Base-by-base conservation (phyloP, 495 filamentous ascomycete genomes). In the Neurospora sp. region DNA sequence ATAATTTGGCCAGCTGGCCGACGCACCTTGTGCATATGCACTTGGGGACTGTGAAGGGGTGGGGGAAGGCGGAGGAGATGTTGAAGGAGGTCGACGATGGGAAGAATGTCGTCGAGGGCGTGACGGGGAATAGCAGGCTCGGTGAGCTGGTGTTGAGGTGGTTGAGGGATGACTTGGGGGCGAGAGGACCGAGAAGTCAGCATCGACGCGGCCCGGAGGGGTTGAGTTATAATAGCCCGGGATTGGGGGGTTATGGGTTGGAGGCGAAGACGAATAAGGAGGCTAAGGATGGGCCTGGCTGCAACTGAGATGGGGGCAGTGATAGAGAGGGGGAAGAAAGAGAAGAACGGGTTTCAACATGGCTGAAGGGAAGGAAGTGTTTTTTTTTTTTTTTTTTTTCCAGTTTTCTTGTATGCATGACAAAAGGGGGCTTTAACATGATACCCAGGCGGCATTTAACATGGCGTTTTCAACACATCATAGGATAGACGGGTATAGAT, bases 1-100 rank as follows among this genome's bases (percentile, higher is more conserved):
- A 99, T 78, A 96, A 97, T 74, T 80, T 98, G 37, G 93, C 92
- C 1, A 88, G 88, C 41, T 99, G 96, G 96, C 96, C 96, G 69
- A 97, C 91, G 0, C 94, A 99, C 83, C 81, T 99, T 69, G 94
- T 97, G 69, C 94, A 98, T 76, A 97, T 98, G 94, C 89, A 92
- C 78, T 77, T 95, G 45, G 96, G 96, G 4, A 88, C 83, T 70
- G 92, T 98, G 48, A 94, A 92, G 84, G 90, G 92, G 77, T 94
- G 90, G 90, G 96, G 96, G 0, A 80, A 82, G 35, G 86, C 93
- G 39, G 89, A 90, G 72, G 72, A 80, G 69, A 84, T 86, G 78
- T 72, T 86, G 31, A 71, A 44, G 39, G 69, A 73, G 71, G 69
- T 74, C 8, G 77, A 76, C 3, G 73, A 78, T 68, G 71, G 81